Percentiles rank a stretch among this genome's conserved stretches.
phyloP scores from a whole-genome alignment of 306 rosid genomes.

The Purshia tridentata region DNA sequence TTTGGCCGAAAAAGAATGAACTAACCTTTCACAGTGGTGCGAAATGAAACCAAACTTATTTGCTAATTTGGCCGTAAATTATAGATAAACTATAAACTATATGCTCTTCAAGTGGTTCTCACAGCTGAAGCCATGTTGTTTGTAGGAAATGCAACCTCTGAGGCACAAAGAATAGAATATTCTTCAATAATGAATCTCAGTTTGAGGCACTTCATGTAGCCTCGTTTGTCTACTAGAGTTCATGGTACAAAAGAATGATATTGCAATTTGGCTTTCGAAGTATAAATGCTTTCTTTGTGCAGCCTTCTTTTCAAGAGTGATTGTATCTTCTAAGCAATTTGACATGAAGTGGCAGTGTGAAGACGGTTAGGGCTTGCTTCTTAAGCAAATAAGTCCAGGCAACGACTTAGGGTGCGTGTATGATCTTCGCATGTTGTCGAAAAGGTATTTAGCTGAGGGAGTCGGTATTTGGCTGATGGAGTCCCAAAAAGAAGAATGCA shows the following conservation, averaged over 20 bases:
- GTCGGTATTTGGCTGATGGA: no score
- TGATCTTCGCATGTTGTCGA: background rate
- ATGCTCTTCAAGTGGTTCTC: no score
- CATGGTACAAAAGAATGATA: background rate
- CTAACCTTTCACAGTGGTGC: background rate
- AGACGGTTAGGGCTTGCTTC: no score
- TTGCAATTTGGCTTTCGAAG: background rate
- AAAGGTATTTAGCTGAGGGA: background rate
- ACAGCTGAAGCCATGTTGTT: no score
- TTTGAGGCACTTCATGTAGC: background rate
- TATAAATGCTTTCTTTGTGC: background rate
- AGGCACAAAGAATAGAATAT: background rate
- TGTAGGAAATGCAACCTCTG: no score
- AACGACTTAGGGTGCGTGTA: background rate
- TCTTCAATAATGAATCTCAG: slow-evolving; percentile 1
- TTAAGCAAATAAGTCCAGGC: background rate
- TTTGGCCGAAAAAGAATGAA: background rate
- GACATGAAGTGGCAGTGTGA: background rate
- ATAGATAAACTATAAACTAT: background rate
- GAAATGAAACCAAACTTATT: background rate
- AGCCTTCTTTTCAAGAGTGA: background rate
- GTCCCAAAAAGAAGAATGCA: no score
- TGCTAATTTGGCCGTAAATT: background rate
- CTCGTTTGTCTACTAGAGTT: background rate
- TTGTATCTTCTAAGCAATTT: background rate